Percentiles rank a stretch among this genome's conserved stretches.
Evolutionary conservation across 257 asterid genomes (phyloP).

Genomic region (Leptodermis oblonga): DNA sequence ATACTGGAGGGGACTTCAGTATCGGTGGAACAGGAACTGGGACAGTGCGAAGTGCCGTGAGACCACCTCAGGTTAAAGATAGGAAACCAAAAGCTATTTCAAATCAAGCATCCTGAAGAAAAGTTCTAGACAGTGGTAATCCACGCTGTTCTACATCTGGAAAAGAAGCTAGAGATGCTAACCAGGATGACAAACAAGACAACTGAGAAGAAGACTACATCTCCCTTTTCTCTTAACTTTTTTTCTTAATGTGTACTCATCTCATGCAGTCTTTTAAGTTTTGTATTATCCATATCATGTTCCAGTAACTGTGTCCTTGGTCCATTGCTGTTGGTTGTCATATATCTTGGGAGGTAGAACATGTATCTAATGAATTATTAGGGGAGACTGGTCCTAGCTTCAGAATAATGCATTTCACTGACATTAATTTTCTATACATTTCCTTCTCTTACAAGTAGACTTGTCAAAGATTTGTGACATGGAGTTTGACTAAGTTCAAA

Average conservation of each 20-base stretch:
- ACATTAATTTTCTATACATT: neutral
- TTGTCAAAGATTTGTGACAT: neutral
- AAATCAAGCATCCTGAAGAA: conserved; percentile 51
- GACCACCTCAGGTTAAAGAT: conserved; percentile 89
- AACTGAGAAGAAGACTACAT: conserved; percentile 53
- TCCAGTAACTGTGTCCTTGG: neutral
- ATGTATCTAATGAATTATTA: neutral
- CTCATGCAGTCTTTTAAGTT: no score
- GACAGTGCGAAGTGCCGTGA: conserved; percentile 73
- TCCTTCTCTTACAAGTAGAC: neutral
- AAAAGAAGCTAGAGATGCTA: conserved; percentile 42
- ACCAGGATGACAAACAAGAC: conserved; percentile 39
- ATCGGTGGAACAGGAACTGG: conserved; percentile 83
- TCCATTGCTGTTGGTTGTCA: neutral
- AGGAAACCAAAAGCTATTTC: conserved; percentile 63
- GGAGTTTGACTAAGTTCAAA: neutral
- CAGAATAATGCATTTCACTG: neutral
- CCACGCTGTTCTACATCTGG: conserved; percentile 70
- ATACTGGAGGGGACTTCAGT: conserved; percentile 97
- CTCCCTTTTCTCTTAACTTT: conserved; percentile 29
- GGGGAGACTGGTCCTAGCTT: neutral
- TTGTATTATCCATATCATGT: conserved; percentile 5
- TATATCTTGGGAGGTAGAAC: neutral
- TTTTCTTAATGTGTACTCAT: conserved; percentile 9
- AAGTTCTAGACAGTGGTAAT: conserved; percentile 47